phyloP scores from a whole-genome alignment of 2,329 filamentous ascomycete genomes.

The Calonectria pseudoturangicola region DNA sequence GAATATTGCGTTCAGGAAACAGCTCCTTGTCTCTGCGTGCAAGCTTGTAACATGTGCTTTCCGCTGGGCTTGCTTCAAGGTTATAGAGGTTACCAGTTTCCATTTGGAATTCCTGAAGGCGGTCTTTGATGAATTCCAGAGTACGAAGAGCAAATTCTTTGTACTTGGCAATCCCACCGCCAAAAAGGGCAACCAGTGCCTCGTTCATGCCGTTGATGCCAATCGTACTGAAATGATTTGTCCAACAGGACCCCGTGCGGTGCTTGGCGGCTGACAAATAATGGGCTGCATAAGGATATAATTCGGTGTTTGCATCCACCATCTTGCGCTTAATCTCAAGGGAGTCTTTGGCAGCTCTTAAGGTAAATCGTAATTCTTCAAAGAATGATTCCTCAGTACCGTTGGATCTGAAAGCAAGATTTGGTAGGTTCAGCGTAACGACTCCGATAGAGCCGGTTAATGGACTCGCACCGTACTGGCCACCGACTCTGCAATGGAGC shows the following conservation, averaged over 20 bases:
- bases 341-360: slow-evolving; percentile 48
- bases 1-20: slow-evolving; percentile 38
- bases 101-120: slow-evolving; percentile 46
- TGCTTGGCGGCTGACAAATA: slow-evolving; percentile 47
- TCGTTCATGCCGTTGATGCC: slow-evolving; percentile 52
- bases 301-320: slow-evolving; percentile 39
- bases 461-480: slow-evolving; percentile 49
- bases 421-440: slow-evolving; percentile 49
- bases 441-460: slow-evolving; percentile 50
- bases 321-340: slow-evolving; percentile 51
- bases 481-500: slow-evolving; percentile 50
- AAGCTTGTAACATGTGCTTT: slow-evolving; percentile 53
- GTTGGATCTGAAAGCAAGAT: slow-evolving; percentile 46
- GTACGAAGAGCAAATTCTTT: slow-evolving; percentile 43
- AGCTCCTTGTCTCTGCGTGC: slow-evolving; percentile 46
- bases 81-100: slow-evolving; percentile 50
- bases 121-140: slow-evolving; percentile 48
- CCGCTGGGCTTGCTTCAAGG: slow-evolving; percentile 49
- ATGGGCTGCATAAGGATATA: slow-evolving; percentile 50
- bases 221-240: slow-evolving; percentile 53
- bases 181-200: slow-evolving; percentile 39
- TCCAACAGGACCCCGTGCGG: slow-evolving; percentile 51
- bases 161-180: slow-evolving; percentile 5
- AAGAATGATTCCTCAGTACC: slow-evolving; percentile 41
- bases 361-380: slow-evolving; percentile 25